phyloP scores from a whole-genome alignment of 139 green algal genomes.

The Coelastrella sp. region DNA sequence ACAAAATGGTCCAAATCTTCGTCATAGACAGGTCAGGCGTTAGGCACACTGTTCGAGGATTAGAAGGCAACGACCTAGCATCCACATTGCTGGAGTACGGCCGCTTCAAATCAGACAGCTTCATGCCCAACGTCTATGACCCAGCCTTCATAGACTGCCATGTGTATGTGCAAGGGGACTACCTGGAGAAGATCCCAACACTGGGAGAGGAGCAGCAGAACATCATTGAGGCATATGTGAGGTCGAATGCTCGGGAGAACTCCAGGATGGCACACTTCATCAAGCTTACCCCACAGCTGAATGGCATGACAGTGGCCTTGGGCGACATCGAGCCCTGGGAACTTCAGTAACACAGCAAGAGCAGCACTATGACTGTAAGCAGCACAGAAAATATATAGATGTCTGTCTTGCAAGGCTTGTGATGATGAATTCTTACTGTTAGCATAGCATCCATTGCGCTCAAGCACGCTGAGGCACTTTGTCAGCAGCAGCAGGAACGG shows the following conservation, averaged over 20 bases:
- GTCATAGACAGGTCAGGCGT: constrained; percentile 67
- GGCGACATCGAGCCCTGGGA: constrained; percentile 50
- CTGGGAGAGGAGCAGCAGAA: constrained; percentile 15
- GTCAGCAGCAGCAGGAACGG: background rate
- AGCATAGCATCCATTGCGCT: too few relatives aligned
- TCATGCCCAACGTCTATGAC: constrained; percentile 46
- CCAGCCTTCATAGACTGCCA: constrained; percentile 45
- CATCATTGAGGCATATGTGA: constrained; percentile 30
- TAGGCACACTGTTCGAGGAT: constrained; percentile 55
- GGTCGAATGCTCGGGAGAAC: constrained; percentile 39
- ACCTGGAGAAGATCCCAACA: constrained; percentile 35
- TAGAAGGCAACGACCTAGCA: constrained; percentile 55
- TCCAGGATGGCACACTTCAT: constrained; percentile 47
- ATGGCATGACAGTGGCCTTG: constrained; percentile 52
- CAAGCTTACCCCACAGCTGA: constrained; percentile 46
- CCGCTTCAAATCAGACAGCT: constrained; percentile 17
- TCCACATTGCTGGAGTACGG: constrained; percentile 48
- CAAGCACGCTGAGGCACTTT: background rate
- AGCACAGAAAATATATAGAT: background rate
- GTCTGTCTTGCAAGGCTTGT: too few relatives aligned
- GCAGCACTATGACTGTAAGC: background rate
- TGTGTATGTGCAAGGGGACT: constrained; percentile 49
- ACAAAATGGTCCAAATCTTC: constrained; percentile 66
- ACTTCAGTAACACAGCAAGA: background rate
- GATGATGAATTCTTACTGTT: too few relatives aligned